A percentile compares a stretch with the other conserved stretches of the same genome.
Evolutionary conservation across 2,329 filamentous ascomycete genomes (phyloP).

Genomic region (Pestalotiopsis sp.): DNA sequence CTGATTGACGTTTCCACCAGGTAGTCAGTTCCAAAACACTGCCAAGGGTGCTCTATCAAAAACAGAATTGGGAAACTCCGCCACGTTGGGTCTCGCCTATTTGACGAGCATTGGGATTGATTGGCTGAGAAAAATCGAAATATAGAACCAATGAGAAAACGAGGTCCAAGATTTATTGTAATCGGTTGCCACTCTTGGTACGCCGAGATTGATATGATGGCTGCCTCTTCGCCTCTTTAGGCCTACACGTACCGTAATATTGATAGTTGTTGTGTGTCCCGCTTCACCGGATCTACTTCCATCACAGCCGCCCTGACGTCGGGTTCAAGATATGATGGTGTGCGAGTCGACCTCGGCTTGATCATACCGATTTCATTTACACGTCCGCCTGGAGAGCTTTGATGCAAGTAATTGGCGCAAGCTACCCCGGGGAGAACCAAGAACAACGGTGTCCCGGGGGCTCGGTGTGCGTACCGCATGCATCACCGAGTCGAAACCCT

Average conservation of each 20-base stretch:
- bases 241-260: background rate
- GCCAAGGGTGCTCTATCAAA: background rate
- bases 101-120: background rate
- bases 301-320: background rate
- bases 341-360: no score
- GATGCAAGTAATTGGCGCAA: background rate
- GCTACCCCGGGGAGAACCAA: background rate
- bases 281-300: background rate
- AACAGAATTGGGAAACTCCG: background rate
- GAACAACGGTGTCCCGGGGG: background rate
- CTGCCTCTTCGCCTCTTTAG: background rate
- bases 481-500: background rate
- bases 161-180: background rate
- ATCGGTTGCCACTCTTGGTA: no score
- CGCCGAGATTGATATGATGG: background rate
- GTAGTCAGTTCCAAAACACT: background rate
- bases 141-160: constrained; percentile 2
- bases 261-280: background rate
- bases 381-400: background rate
- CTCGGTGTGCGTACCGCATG: background rate
- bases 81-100: background rate
- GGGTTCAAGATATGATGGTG: background rate
- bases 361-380: no score
- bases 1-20: background rate
- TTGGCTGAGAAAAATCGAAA: background rate